Evolutionary conservation across 1,139 yeast species (phyloP).

Genomic region (Debaryomycetaceae sp.): DNA sequence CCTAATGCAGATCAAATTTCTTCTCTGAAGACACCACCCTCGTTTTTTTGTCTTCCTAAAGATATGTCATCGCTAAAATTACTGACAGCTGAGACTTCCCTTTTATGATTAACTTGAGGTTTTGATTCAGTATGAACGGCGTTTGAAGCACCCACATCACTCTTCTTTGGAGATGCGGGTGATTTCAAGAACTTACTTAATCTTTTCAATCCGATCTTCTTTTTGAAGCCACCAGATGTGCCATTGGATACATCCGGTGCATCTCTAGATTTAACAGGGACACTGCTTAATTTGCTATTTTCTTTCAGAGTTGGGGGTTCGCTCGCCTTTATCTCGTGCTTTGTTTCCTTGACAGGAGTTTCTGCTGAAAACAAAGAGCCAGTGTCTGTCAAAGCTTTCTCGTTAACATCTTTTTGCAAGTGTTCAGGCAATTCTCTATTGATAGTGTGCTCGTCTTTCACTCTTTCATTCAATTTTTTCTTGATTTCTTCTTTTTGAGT

Average conservation of each 20-base stretch:
- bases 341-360: constrained; percentile 16
- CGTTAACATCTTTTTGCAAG: constrained; percentile 41
- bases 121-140: constrained; percentile 1
- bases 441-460: constrained; percentile 42
- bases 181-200: constrained; percentile 7
- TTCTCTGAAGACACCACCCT: constrained; percentile 44
- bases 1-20: constrained; percentile 25
- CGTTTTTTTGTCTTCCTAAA: constrained; percentile 21
- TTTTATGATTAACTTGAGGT: constrained; percentile 4
- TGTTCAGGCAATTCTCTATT: constrained; percentile 54
- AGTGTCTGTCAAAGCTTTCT: constrained; percentile 38
- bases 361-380: constrained; percentile 36
- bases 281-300: background rate
- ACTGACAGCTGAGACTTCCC: constrained; percentile 13
- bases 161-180: constrained; percentile 4
- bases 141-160: background rate
- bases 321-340: constrained; percentile 7
- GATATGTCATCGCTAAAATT: constrained; percentile 31
- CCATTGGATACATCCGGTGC: constrained; percentile 5
- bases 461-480: constrained; percentile 29
- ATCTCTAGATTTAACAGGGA: background rate
- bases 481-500: constrained; percentile 33
- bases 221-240: constrained; percentile 6
- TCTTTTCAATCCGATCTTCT: constrained; percentile 9
- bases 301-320: background rate